These are phyloP conservation scores for Aspergillus sp. DNA, from an alignment of 2,329 filamentous ascomycete species.

Conservation along the genomic window DNA sequence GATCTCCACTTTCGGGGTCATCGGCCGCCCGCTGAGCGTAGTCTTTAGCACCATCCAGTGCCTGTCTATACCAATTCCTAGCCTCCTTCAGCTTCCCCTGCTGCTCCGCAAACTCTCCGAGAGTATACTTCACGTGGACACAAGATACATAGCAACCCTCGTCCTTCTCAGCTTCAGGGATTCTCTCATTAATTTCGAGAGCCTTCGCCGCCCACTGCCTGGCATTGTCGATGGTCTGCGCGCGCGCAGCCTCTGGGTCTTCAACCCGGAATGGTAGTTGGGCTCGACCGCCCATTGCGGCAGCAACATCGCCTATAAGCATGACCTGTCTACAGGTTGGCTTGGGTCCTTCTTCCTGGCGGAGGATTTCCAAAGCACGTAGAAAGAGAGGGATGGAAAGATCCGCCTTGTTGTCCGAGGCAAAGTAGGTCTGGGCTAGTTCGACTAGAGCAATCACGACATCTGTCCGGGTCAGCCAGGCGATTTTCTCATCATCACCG, in stretches of 20 bases:
- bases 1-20: background rate
- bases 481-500: conserved; percentile 24
- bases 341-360: conserved; percentile 41
- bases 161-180: conserved; percentile 65
- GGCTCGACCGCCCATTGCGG: conserved; percentile 47
- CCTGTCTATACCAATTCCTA: conserved; percentile 66
- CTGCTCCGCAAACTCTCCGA: conserved; percentile 81
- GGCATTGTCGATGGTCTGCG: conserved; percentile 67
- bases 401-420: conserved; percentile 71
- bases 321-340: conserved; percentile 74
- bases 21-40: conserved; percentile 37
- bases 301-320: conserved; percentile 60
- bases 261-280: conserved; percentile 30
- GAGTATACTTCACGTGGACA: conserved; percentile 79
- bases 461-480: conserved; percentile 42
- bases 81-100: conserved; percentile 66
- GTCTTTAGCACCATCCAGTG: conserved; percentile 57
- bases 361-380: conserved; percentile 72
- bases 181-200: conserved; percentile 63
- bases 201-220: conserved; percentile 79
- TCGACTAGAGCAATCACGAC: conserved; percentile 48
- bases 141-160: conserved; percentile 83
- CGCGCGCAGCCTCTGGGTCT: conserved; percentile 51
- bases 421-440: conserved; percentile 74
- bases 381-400: conserved; percentile 84